Base-by-base conservation (phyloP, 495 filamentous ascomycete species). In the Penicillium silybi region DNA sequence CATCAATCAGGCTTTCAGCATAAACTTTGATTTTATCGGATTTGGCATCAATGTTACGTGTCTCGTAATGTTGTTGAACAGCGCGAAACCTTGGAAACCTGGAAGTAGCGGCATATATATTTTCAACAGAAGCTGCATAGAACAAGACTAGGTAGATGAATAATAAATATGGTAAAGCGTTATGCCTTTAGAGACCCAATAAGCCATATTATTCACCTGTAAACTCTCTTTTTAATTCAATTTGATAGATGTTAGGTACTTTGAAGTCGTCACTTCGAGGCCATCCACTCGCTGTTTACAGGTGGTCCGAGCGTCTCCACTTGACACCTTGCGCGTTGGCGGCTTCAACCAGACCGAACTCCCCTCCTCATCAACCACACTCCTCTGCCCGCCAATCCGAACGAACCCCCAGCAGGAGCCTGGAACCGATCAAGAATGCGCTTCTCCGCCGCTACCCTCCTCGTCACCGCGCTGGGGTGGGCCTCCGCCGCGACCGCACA, bases 401-500 rank as follows among this genome's bases (percentile, higher is more conserved):
- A 22, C 26, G 19, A 43, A 44, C 41, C 15, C 8, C 41, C 39
- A 35, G 46, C 46, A 44, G 48, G 44, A 53, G 37, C 17, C 35
- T 19, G 41, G 23, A n/a, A 19, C 26, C 17, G 20, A 23, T 17
- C 37, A 40, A 68, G 69, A 29, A 85, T 85, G 82, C 71, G 77
- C 43, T 80, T 83, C 70, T 79, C 75, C 48, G 44, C 73, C 39
- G 61, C 71, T 44, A 70, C 82, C 44, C 68, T 85, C 59, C 64
- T 80, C 38, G 66, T 90, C 62, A 74, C 89, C 65, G 74, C 84
- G 41, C 80, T 86, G 56, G 78, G 79, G 62, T 74, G 87, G 70
- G 70, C 88, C 62, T 73, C 77, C 62, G 72, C 83, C 50, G 76
- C 79, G 50, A 67, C 81, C 50, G 89, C 88, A 57, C 93, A 98